phyloP scores from a whole-genome alignment of 805 yeast species.

The Ogataea dorogensis region DNA sequence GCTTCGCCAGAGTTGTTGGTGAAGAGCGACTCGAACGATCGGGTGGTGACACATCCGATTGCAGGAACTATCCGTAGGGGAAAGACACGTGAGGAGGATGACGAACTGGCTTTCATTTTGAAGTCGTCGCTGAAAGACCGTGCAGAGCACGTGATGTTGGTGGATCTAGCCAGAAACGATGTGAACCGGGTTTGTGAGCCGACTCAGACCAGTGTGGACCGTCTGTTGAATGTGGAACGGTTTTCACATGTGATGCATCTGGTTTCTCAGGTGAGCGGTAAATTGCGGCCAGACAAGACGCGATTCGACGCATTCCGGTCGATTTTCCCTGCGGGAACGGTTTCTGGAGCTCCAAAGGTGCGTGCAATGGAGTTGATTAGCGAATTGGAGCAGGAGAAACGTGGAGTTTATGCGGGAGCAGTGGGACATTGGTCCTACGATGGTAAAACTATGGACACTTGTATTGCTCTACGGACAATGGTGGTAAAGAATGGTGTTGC shows the following conservation, averaged over 20 bases:
- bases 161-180: slow-evolving; percentile 95
- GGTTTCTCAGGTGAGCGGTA: slow-evolving; percentile 93
- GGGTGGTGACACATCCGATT: slow-evolving; percentile 91
- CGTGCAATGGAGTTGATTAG: slow-evolving; percentile 93
- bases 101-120: slow-evolving; percentile 69
- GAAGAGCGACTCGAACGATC: slow-evolving; percentile 67
- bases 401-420: slow-evolving; percentile 98
- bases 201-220: slow-evolving; percentile 76
- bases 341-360: slow-evolving; percentile 97
- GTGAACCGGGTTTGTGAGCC: slow-evolving; percentile 95
- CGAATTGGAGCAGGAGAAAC: slow-evolving; percentile 83
- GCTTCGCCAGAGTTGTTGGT: slow-evolving; percentile 96
- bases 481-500: slow-evolving; percentile 87
- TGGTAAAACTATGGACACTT: slow-evolving; percentile 93
- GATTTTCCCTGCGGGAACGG: slow-evolving; percentile 98
- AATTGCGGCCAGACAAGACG: slow-evolving; percentile 75
- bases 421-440: slow-evolving; percentile 98
- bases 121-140: slow-evolving; percentile 83
- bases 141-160: slow-evolving; percentile 98
- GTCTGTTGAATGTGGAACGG: slow-evolving; percentile 84
- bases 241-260: slow-evolving; percentile 97
- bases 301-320: slow-evolving; percentile 97
- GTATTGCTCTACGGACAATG: slow-evolving; percentile 97
- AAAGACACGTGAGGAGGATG: slow-evolving; percentile 87
- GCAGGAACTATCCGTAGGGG: slow-evolving; percentile 97